These are phyloP conservation scores for Vaccinium macrocarpon DNA, from an alignment of 148 eudicot genomes.

Conservation along the genomic window DNA sequence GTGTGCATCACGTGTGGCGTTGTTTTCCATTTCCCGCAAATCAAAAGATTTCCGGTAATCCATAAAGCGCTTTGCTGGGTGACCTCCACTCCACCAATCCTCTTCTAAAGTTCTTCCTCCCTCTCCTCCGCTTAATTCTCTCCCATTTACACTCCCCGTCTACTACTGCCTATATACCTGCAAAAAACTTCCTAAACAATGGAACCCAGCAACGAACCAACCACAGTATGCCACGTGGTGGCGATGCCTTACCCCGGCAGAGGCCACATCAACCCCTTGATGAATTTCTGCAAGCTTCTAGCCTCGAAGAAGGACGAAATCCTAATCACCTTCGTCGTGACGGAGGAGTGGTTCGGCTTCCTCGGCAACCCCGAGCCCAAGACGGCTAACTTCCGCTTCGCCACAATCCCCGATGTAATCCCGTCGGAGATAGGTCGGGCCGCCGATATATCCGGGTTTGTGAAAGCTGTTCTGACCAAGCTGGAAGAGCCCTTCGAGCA, in stretches of 20 bases:
- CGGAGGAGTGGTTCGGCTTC: constrained; percentile 36
- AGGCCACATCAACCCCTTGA: constrained; percentile 36
- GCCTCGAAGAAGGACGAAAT: neutral
- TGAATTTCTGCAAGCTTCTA: constrained; percentile 20
- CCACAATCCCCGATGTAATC: constrained; percentile 22
- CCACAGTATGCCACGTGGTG: constrained; percentile 16
- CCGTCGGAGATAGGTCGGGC: constrained; percentile 28
- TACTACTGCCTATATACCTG: too few relatives aligned
- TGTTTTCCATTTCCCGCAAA: too few relatives aligned
- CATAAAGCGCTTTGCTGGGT: too few relatives aligned
- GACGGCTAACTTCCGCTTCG: constrained; percentile 5
- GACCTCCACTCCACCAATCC: too few relatives aligned
- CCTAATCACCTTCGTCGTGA: constrained; percentile 29
- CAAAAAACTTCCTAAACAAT: neutral
- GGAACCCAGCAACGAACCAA: neutral
- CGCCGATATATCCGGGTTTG: constrained; percentile 14
- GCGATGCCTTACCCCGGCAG: constrained; percentile 29
- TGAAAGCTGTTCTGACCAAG: constrained; percentile 16
- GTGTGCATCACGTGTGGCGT: too few relatives aligned
- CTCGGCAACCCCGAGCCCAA: constrained; percentile 14
- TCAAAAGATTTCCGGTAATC: too few relatives aligned
- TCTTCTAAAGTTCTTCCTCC: too few relatives aligned
- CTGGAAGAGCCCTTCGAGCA: constrained; percentile 27
- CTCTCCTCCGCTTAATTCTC: too few relatives aligned
- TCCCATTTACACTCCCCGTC: too few relatives aligned